Evolutionary conservation across 75 land plant species (phyloP).

Genomic region (Selaginella moellendorffii): DNA sequence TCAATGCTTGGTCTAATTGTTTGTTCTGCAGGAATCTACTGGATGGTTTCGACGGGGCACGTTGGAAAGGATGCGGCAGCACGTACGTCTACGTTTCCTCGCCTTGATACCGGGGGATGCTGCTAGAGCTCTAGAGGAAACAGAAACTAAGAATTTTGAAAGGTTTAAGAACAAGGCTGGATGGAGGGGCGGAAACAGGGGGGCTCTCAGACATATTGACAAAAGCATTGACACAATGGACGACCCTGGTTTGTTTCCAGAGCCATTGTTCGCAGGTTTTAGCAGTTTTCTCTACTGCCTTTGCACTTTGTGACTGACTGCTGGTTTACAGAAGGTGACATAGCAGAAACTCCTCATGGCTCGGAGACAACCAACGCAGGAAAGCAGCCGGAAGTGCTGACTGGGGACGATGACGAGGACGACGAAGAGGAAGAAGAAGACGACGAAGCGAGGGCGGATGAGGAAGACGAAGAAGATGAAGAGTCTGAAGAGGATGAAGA

Average conservation of each 20-base stretch:
- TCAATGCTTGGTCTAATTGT: no score
- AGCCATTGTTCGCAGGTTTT: neutral
- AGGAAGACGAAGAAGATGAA: slow-evolving; percentile 27
- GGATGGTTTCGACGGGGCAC: slow-evolving; percentile 53
- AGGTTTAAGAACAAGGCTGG: slow-evolving; percentile 19
- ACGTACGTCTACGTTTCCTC: slow-evolving; percentile 38
- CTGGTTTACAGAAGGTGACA: neutral
- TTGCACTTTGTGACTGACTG: neutral
- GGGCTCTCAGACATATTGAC: no score
- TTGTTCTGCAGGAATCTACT: slow-evolving; percentile 51
- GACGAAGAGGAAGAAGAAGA: slow-evolving; percentile 15
- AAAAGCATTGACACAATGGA: slow-evolving; percentile 10
- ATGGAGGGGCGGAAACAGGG: neutral
- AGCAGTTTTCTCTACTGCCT: neutral
- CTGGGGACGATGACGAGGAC: slow-evolving; percentile 8
- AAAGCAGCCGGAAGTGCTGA: slow-evolving; percentile 1
- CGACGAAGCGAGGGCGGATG: slow-evolving; percentile 21
- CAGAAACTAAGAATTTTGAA: slow-evolving; percentile 22
- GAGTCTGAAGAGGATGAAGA: slow-evolving; percentile 21
- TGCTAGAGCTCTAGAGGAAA: slow-evolving; percentile 29
- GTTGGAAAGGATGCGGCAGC: slow-evolving; percentile 28
- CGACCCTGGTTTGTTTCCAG: neutral
- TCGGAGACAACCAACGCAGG: neutral
- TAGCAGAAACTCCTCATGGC: neutral
- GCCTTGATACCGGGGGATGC: slow-evolving; percentile 32